These are phyloP conservation scores for Aplosporella prunicola DNA, from an alignment of 2,329 filamentous ascomycete genomes.

Conservation along the genomic window DNA sequence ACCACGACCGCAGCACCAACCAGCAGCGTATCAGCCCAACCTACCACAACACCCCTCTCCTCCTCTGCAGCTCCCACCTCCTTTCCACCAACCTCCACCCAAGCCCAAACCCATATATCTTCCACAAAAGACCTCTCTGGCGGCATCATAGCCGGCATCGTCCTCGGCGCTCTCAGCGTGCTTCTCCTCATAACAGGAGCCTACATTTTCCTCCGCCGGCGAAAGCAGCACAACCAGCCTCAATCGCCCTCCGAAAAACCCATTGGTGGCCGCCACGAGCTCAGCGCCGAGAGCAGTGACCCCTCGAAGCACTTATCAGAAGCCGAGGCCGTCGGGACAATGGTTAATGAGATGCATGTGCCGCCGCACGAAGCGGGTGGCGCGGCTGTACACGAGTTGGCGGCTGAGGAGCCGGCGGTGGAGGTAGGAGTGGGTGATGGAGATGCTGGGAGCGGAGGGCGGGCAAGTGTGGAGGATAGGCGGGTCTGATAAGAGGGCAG, in stretches of 20 bases:
- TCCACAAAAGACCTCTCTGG: neutral
- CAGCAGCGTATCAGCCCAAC: too few species aligned
- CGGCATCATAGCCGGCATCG: neutral
- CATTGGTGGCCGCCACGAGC: neutral
- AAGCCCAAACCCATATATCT: neutral
- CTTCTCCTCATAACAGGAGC: neutral
- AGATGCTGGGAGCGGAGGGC: neutral
- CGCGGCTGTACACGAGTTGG: neutral
- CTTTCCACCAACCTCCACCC: neutral
- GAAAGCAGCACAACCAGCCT: neutral
- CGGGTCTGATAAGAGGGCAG: too few species aligned
- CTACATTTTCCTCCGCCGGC: constrained; percentile 20
- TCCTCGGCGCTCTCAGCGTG: neutral
- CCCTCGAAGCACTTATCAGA: neutral
- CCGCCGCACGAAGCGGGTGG: neutral
- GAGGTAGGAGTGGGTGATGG: neutral
- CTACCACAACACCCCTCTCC: neutral
- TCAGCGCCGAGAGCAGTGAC: neutral
- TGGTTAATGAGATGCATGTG: neutral
- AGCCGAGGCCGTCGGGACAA: neutral
- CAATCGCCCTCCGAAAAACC: neutral
- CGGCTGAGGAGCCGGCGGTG: neutral
- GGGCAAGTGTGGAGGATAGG: too few species aligned
- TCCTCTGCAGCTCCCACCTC: neutral
- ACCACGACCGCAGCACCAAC: too few species aligned